Percentiles rank a stretch among this genome's conserved stretches.
Evolutionary conservation across 768 basidiomycete genomes (phyloP).

Genomic region (Mycena rebaudengoi): DNA sequence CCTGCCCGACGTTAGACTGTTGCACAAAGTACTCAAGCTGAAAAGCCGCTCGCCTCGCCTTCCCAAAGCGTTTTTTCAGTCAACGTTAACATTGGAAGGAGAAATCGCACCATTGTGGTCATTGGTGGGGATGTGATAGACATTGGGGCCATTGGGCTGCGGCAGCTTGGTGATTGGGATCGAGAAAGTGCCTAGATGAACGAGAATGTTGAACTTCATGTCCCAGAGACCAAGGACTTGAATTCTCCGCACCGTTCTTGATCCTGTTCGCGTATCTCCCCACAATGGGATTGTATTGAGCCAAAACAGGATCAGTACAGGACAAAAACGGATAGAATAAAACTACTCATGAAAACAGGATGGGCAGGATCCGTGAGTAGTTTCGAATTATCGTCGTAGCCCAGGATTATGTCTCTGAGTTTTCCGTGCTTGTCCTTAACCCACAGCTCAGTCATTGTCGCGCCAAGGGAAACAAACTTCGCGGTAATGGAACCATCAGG

Average conservation of each 20-base stretch:
- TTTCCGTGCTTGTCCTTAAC: conserved; percentile 60
- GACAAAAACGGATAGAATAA: conserved; percentile 27
- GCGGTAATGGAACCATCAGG: conserved; percentile 66
- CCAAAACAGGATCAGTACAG: not conserved
- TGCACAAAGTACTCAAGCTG: not conserved
- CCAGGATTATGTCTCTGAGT: conserved; percentile 62
- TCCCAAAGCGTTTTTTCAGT: too few species aligned
- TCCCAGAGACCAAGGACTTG: not conserved
- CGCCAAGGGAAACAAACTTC: conserved; percentile 65
- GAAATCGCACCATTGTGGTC: conserved; percentile 55
- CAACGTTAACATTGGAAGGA: too few species aligned
- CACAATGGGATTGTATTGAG: conserved; percentile 45
- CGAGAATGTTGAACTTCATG: not conserved
- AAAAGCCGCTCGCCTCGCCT: conserved; percentile 34
- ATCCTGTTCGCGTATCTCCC: conserved; percentile 63
- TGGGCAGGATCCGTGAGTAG: conserved; percentile 55
- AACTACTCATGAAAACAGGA: conserved; percentile 50
- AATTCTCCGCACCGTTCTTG: conserved; percentile 55
- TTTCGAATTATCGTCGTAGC: conserved; percentile 60
- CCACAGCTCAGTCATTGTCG: conserved; percentile 64
- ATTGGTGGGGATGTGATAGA: conserved; percentile 60
- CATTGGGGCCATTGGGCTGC: conserved; percentile 50
- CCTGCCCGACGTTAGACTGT: too few species aligned
- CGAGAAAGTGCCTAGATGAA: conserved; percentile 54
- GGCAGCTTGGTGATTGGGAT: conserved; percentile 59